Evolutionary conservation across 2,329 filamentous ascomycete species (phyloP).

Genomic region (Pseudogymnoascus sp.): DNA sequence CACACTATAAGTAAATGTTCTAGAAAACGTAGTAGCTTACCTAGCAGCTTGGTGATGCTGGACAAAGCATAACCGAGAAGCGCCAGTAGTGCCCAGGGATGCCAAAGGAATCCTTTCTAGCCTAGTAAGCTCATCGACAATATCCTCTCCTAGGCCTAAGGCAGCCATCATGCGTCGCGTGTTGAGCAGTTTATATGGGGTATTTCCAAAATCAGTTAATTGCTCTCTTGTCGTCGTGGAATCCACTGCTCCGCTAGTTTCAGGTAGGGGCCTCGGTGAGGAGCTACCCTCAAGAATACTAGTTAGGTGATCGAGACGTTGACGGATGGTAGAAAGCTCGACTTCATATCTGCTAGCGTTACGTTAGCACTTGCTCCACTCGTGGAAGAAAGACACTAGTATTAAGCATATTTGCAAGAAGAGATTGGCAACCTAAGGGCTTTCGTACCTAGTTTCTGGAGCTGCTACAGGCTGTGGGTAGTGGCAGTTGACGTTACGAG

Average conservation of each 20-base stretch:
- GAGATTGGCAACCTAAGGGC: neutral
- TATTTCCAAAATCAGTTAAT: neutral
- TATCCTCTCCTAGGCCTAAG: neutral
- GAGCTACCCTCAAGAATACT: neutral
- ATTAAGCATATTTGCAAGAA: neutral
- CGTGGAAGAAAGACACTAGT: neutral
- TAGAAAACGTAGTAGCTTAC: neutral
- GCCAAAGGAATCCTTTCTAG: neutral
- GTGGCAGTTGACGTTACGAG: neutral
- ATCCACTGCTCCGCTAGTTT: neutral
- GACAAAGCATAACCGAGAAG: slow-evolving; percentile 17
- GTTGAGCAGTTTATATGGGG: neutral
- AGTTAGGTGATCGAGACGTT: neutral
- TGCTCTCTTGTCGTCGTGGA: neutral
- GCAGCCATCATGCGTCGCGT: neutral
- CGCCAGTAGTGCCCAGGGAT: neutral
- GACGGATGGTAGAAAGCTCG: neutral
- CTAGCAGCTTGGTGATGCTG: slow-evolving; percentile 19
- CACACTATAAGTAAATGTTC: neutral
- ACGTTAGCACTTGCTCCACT: neutral
- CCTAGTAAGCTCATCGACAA: neutral
- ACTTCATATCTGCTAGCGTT: neutral
- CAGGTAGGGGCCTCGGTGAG: neutral
- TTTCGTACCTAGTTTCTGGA: slow-evolving; percentile 5
- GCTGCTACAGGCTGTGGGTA: neutral